Conservation (phyloP, 2,329 filamentous ascomycete genomes). For the Dendryphion nanum region DNA sequence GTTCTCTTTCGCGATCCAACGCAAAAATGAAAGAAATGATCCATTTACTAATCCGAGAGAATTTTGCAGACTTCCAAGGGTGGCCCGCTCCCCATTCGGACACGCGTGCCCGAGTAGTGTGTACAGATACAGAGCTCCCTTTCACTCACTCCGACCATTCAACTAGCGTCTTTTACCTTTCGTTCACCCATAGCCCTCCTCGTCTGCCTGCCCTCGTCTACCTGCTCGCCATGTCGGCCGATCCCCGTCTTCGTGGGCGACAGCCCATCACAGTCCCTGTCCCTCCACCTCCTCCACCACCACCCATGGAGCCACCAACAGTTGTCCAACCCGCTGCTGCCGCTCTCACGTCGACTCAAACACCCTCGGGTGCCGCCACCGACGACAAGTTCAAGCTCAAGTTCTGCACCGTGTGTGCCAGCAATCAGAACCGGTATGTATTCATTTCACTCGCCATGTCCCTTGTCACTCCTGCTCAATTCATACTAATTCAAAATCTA, state of each 20-base stretch:
- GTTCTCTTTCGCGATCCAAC: no score
- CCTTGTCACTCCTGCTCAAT: neutral
- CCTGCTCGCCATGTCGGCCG: constrained; percentile 36
- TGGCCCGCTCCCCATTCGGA: no score
- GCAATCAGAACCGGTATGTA: constrained; percentile 88
- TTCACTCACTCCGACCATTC: no score
- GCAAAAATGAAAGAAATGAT: no score
- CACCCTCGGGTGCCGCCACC: neutral
- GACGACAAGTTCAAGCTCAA: constrained; percentile 77
- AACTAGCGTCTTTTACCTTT: no score
- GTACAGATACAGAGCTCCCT: no score
- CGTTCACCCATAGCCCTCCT: no score
- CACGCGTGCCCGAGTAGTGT: no score
- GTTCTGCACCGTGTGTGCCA: constrained; percentile 98
- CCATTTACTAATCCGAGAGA: no score
- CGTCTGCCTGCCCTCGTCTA: no score
- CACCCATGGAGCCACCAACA: constrained; percentile 36
- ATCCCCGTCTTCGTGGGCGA: constrained; percentile 51
- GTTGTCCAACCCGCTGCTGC: constrained; percentile 31
- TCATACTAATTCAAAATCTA: constrained; percentile 36
- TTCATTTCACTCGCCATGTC: neutral
- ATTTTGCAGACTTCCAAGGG: no score
- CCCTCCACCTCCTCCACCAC: constrained; percentile 50
- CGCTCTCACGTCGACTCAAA: constrained; percentile 17
- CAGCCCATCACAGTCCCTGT: constrained; percentile 35